phyloP scores from a whole-genome alignment of 148 eudicot genomes.

The Amaranthus palmeri region DNA sequence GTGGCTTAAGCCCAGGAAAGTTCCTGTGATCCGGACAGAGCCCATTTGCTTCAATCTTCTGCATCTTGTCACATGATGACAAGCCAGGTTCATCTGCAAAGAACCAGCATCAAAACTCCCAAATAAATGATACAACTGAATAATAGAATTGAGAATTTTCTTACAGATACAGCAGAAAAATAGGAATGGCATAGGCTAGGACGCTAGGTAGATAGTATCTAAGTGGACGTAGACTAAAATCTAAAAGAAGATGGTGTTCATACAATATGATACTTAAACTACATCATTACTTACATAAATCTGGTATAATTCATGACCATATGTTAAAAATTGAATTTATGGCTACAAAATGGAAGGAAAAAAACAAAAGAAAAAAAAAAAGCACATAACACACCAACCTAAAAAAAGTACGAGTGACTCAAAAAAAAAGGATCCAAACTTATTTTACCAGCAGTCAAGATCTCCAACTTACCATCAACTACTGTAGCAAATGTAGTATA shows the following conservation, averaged over 20 bases:
- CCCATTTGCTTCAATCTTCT: slow-evolving; percentile 21
- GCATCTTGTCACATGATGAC: slow-evolving; percentile 24
- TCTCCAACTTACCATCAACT: slow-evolving; percentile 30
- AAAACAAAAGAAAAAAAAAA: not conserved
- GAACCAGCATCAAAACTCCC: slow-evolving; percentile 9
- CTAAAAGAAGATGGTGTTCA: not conserved
- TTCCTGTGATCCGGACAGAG: slow-evolving; percentile 21
- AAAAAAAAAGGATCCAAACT: slow-evolving; percentile 5
- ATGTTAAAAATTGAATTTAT: not conserved
- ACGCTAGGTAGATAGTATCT: not conserved
- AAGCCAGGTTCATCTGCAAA: slow-evolving; percentile 28
- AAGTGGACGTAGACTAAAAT: not conserved
- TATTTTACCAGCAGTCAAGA: slow-evolving; percentile 8
- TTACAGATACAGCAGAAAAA: not conserved
- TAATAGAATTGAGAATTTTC: not conserved
- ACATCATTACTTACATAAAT: not conserved
- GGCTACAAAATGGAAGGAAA: not conserved
- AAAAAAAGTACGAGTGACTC: not conserved
- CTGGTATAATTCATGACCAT: not conserved
- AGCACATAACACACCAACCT: not conserved
- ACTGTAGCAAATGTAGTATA: slow-evolving; percentile 37
- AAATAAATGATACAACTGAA: not conserved
- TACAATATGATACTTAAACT: not conserved
- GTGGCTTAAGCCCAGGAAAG: slow-evolving; percentile 18
- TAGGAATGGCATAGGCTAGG: not conserved